These are phyloP conservation scores for Penicillium bovifimosum DNA, from an alignment of 495 filamentous ascomycete genomes.

Conservation along the genomic window DNA sequence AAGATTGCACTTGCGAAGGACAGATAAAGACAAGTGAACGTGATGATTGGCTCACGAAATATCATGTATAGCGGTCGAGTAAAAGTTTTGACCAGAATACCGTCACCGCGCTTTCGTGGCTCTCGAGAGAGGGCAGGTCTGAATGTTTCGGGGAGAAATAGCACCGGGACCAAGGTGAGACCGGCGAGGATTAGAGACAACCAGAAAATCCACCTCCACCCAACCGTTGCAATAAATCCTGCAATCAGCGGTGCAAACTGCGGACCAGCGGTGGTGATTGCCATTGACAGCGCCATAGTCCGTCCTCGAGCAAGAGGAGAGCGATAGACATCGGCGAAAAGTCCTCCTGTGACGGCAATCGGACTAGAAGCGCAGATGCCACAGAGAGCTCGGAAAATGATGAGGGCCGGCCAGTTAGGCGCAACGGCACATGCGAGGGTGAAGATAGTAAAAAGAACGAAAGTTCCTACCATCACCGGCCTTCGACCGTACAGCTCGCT, in stretches of 20 bases:
- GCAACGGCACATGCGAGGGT: conserved; percentile 68
- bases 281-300: conserved; percentile 68
- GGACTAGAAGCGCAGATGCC: too few relatives aligned
- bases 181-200: conserved; percentile 65
- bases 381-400: conserved; percentile 46
- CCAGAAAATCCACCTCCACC: conserved; percentile 90
- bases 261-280: conserved; percentile 75
- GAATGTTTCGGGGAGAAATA: too few relatives aligned
- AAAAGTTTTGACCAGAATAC: too few relatives aligned
- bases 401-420: conserved; percentile 53
- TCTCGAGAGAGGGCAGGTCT: conserved; percentile 19
- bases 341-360: conserved; percentile 58
- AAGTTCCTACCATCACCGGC: neutral
- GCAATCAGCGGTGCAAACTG: conserved; percentile 60
- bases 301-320: conserved; percentile 69
- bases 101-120: neutral
- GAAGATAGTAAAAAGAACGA: conserved; percentile 34
- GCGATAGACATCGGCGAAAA: conserved; percentile 67
- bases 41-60: too few relatives aligned
- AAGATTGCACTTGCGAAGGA: too few relatives aligned
- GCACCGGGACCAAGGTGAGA: conserved; percentile 40
- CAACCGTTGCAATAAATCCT: conserved; percentile 62
- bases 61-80: too few relatives aligned
- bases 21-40: too few relatives aligned
- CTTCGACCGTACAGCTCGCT: neutral